Conservation (phyloP, 2,329 filamentous ascomycete species). For the Alternaria panax region DNA sequence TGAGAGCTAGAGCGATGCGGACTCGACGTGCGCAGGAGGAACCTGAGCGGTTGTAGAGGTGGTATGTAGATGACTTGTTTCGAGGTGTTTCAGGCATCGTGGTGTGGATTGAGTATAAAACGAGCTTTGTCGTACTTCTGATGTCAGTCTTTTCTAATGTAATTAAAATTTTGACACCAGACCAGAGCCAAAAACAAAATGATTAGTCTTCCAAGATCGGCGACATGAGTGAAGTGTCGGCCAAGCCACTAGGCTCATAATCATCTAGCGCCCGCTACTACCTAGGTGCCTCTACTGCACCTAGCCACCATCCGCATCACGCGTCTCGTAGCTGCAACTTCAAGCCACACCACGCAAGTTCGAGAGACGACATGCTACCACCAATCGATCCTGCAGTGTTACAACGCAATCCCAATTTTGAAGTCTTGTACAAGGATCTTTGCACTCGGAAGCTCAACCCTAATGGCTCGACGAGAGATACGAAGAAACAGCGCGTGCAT, state of each 20-base stretch:
- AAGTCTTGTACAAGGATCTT: slow-evolving; percentile 55
- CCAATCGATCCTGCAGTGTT: slow-evolving; percentile 50
- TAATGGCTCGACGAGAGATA: slow-evolving; percentile 55
- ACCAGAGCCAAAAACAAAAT: not conserved
- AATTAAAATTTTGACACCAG: too few relatives aligned
- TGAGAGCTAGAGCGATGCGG: slow-evolving; percentile 66
- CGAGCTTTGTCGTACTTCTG: not conserved
- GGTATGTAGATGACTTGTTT: slow-evolving; percentile 16
- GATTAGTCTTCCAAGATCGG: not conserved
- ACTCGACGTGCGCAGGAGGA: slow-evolving; percentile 69
- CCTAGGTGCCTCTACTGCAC: slow-evolving; percentile 6
- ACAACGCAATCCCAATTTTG: slow-evolving; percentile 54
- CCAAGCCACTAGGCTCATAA: slow-evolving; percentile 14
- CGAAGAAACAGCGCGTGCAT: slow-evolving; percentile 53
- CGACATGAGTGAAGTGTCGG: not conserved
- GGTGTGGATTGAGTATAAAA: not conserved
- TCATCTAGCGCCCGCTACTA: slow-evolving; percentile 6
- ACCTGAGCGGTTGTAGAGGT: slow-evolving; percentile 67
- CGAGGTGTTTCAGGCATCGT: not conserved
- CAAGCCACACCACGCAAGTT: not conserved
- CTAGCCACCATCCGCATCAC: not conserved
- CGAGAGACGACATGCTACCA: slow-evolving; percentile 47
- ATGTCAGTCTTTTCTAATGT: not conserved
- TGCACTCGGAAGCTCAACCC: slow-evolving; percentile 52
- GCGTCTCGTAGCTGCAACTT: not conserved